Base-by-base conservation (phyloP, 345 rosid genomes). In the Diplotaxis tenuifolia region DNA sequence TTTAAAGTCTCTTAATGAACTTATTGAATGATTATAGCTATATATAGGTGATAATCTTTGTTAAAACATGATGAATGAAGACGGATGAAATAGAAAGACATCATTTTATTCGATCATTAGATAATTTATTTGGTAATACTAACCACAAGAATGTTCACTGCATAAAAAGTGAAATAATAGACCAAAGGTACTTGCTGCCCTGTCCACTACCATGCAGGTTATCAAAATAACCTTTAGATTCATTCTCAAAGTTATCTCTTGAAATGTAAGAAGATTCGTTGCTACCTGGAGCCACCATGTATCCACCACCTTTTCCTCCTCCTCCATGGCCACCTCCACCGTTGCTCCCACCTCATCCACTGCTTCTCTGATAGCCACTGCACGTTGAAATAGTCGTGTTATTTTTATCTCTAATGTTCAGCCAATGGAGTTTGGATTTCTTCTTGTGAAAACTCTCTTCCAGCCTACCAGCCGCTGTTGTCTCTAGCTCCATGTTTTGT, bases 241-340 rank as follows among this genome's bases (percentile, higher is more conserved):
- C n/a, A n/a, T n/a, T n/a, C n/a, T n/a, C n/a, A n/a, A 63, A 75
- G 58, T 25, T 22, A 28, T 20, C 79, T 56, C 75, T 75, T 4
- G 79, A 69, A 29, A 75, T 75, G 70, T 75, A 54, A 10, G 70
- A 16, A 2, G 74, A 40, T 1, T 75, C 71, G 22, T 9, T 18
- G 70, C 61, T 69, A 29, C 75, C 75, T 3, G 75, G 79, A 2
- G 71, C 75, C 2, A 70, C 54, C 75, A 76, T 76, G 70, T 69
- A 54, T 22, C 60, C 71, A 4, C 71, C 64, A 16, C 70, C 70
- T 0, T 0, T 3, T 34, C 69, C 49, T 47, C 67, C 65, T 19
- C 75, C 53, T 0, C 56, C 67, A 40, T 1, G 1, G 3, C 42
- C 32, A 1, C 69, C 68, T 1, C 75, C 68, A 0, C 62, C 28